Percentiles rank a stretch among this genome's conserved stretches.
phyloP scores from a whole-genome alignment of 352 stramenopile genomes.

The Globisporangium viniferum region DNA sequence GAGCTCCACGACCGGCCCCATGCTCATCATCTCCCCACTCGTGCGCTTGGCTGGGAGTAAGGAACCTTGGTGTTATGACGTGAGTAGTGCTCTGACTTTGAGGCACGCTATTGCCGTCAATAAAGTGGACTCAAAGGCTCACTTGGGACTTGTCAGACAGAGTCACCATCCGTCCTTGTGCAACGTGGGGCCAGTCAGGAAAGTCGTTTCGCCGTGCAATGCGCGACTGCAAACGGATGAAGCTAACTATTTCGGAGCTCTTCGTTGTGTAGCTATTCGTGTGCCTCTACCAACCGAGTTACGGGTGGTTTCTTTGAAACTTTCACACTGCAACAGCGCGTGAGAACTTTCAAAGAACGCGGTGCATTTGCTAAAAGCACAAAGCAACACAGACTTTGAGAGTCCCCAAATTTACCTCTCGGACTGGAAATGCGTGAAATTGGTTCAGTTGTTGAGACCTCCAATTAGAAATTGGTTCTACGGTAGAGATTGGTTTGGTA shows the following conservation, averaged over 20 bases:
- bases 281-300: background rate
- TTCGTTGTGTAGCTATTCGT: background rate
- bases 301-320: background rate
- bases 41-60: background rate
- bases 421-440: background rate
- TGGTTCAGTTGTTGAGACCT: background rate
- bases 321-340: background rate
- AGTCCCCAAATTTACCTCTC: no score
- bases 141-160: constrained; percentile 2
- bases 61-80: background rate
- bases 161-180: no score
- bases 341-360: background rate
- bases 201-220: constrained; percentile 1
- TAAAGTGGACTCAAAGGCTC: background rate
- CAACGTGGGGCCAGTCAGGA: background rate
- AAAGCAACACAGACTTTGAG: no score
- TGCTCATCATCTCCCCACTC: constrained; percentile 2
- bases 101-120: background rate
- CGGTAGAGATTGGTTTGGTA: background rate
- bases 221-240: background rate
- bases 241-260: background rate
- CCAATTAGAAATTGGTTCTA: no score
- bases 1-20: constrained; percentile 13
- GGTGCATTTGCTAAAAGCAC: background rate
- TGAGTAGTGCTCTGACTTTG: background rate